Evolutionary conservation across 768 basidiomycete genomes (phyloP), one percentile per base, ranked within the genome.

Genomic region (Imleria badia): DNA sequence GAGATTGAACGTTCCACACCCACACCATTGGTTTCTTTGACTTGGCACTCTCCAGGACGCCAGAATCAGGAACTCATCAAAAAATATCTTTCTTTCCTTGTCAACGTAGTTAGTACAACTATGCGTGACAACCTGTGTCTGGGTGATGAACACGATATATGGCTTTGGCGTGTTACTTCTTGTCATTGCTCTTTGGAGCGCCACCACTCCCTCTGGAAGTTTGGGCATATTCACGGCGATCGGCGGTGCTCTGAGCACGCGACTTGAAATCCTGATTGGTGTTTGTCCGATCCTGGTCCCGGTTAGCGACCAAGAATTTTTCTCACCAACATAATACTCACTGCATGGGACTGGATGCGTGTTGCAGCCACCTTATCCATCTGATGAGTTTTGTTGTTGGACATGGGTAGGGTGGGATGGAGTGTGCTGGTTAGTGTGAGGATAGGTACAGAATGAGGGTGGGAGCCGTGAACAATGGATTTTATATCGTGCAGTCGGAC

Each of bases 331-430:
- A 31, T 23, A 34, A 22, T 8, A 36, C 49, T 47, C 49, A 56
- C 57, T 11, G 58, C 17, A 36, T 59, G 38, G 17, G 46, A 45
- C n/a, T 59, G 58, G 50, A 56, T 56, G 14, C 55, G 54, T 0
- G 41, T 19, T 1, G 58, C 54, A 31, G 40, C 58, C 1, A 17
- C 29, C 34, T 54, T 54, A 39, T 45, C 39, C 56, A 58, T 55
- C 17, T 43, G 1, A 20, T 20, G 33, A 34, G 30, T 30, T 14
- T 52, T 56, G 11, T 55, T 33, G n/a, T 22, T 19, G 2, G 55
- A 10, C 58, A 59, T 57, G 19, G 9, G n/a, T 34, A 20, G 20
- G 33, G 13, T 47, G 34, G 10, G 47, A 14, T 42, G 2, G 31
- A 30, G 15, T 33, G 29, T 38, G 12, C 6, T 56, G 19, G 15